Percentiles rank a stretch among this genome's conserved stretches.
Evolutionary conservation across 148 eudicot genomes (phyloP).

Genomic region (Agrostemma githago): DNA sequence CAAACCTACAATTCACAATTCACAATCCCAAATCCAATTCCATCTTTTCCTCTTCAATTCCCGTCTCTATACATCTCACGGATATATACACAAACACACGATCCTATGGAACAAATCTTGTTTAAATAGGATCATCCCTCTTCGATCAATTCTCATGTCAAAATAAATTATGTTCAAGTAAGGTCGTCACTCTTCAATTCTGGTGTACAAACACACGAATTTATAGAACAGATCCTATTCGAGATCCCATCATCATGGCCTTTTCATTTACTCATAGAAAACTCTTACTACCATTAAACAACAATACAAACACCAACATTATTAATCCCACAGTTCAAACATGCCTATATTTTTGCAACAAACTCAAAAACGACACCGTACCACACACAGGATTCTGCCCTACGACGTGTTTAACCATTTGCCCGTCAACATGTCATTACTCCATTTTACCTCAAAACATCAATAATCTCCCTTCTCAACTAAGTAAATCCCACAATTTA

Average conservation of each 20-base stretch:
- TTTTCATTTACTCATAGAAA: constrained; percentile 24
- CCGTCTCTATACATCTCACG: not conserved
- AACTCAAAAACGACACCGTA: not conserved
- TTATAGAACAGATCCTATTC: too few species aligned
- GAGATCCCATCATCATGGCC: constrained; percentile 18
- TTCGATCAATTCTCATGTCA: not conserved
- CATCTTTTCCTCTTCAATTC: not conserved
- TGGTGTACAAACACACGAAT: too few species aligned
- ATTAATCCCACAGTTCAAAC: constrained; percentile 26
- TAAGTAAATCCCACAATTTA: constrained; percentile 24
- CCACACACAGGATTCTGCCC: constrained; percentile 23
- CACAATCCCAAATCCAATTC: constrained; percentile 4
- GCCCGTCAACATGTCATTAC: constrained; percentile 17
- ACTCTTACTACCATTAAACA: constrained; percentile 9
- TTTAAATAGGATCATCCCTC: too few species aligned
- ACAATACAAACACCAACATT: not conserved
- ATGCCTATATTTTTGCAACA: constrained; percentile 25
- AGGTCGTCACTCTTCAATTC: too few species aligned
- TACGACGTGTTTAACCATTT: constrained; percentile 17
- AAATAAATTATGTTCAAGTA: too few species aligned
- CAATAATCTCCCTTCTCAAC: constrained; percentile 7
- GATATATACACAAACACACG: too few species aligned
- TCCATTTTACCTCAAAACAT: constrained; percentile 14
- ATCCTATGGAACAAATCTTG: too few species aligned
- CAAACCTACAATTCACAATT: constrained; percentile 8